Evolutionary conservation across 108 stramenopile species (phyloP), one percentile per base, ranked within the genome.

Genomic region (Discostella stelligeroides): DNA sequence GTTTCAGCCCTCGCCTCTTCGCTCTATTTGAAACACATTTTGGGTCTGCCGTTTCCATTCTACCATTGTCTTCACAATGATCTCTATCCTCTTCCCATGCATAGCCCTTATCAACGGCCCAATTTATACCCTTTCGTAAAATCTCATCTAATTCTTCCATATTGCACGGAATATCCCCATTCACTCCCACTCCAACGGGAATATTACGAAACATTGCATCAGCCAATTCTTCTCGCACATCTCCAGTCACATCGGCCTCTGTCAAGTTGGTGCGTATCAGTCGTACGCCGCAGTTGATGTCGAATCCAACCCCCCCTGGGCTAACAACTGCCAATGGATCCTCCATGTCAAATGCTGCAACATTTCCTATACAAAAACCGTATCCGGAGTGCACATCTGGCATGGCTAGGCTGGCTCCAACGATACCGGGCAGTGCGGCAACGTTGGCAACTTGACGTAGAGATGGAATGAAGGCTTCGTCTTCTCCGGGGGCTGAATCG

Each of bases 261-360:
- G 58, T 74, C 47, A 95, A 57, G 62, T 95, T 95, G 0, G 94
- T 95, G 14, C 94, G 80, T 47, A 95, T 63, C 60, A 95, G 47
- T 20, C 94, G 81, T 3, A 95, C 94, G 20, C 94, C 94, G 53
- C 93, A 94, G 64, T 92, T 92, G 49, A 94, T 94, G 64, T 86
- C 85, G 68, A 86, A 86, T 20, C 85, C 85, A 13, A 95, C 92
- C 0, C 94, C 92, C 10, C 92, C 94, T 0, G 94, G 94, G 40
- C 82, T 84, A 10, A 95, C 84, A 0, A 95, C 81, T 6, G 92
- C 86, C 1, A 79, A 78, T 41, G 85, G 81, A 59, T 92, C 85
- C 46, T 82, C 82, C 87, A 91, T 90, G 64, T 92, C 94, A 70
- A 95, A 92, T 18, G 93, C 94, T 0, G 94, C 94, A n/a, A 95